Evolutionary conservation across 2,329 filamentous ascomycete genomes (phyloP), one percentile per base, ranked within the genome.

Genomic region (Scortechinia acanthostroma): DNA sequence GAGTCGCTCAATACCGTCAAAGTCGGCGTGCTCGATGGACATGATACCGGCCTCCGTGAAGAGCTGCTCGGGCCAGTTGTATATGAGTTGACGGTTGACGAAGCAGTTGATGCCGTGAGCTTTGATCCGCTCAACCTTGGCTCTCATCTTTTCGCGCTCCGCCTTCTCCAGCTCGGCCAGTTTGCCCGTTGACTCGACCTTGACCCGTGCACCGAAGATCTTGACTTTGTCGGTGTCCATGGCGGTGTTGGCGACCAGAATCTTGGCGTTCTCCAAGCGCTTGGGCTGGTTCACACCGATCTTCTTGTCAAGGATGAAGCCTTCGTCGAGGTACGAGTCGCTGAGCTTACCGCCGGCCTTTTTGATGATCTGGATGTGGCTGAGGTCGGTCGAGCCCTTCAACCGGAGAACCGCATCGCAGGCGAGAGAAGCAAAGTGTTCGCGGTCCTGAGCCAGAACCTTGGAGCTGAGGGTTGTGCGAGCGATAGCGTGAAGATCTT

Each of bases 221-320:
- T 98, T 98, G 72, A 98, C 88, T 76, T 98, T 98, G 71, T 98
- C 93, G 25, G 93, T 98, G 68, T 98, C 93, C 93, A 98, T 98
- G 13, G 91, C 87, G 6, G 93, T 98, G 71, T 98, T 98, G 51
- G 93, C 93, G 19, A 98, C 88, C 46, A 98, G 70, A 53, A 98
- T 98, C 74, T 97, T 98, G 53, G 91, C 93, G 64, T 98, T 97
- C 66, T 97, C 91, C 58, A 98, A 74, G 48, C 90, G 78, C 76
- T 97, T 97, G 45, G 93, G 93, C 68, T 98, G 93, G 73, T 97
- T 97, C 47, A 97, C 91, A 54, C 93, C 93, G 53, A 98, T 95
- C 72, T 91, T 95, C 79, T 98, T 98, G 73, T 98, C 93, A 45
- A 98, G 74, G 59, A 98, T 97, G 71, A 98, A 98, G 3, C 93